These are phyloP conservation scores for Calycina herbarum DNA, from an alignment of 2,329 filamentous ascomycete species.

Conservation along the genomic window DNA sequence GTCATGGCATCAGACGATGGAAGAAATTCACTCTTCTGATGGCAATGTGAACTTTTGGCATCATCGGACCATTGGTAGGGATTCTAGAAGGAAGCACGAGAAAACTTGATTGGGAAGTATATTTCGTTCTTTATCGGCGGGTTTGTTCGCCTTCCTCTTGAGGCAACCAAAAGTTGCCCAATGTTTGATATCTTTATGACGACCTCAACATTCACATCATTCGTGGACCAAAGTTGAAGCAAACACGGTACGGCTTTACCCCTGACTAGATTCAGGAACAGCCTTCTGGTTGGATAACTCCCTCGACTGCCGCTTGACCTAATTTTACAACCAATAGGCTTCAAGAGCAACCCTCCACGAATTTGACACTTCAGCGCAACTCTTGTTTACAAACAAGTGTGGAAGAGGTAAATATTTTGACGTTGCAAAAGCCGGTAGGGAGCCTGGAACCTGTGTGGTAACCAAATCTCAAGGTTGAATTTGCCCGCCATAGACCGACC, in stretches of 20 bases:
- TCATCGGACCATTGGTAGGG: not conserved
- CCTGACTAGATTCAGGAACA: constrained; percentile 16
- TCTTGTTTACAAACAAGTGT: not conserved
- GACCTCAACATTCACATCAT: too few species aligned
- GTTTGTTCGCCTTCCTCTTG: too few species aligned
- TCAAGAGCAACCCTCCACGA: not conserved
- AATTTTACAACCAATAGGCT: not conserved
- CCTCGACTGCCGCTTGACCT: not conserved
- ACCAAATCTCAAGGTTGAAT: not conserved
- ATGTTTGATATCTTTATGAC: too few species aligned
- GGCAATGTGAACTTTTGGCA: not conserved
- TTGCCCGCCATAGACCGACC: not conserved
- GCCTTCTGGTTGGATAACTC: constrained; percentile 9
- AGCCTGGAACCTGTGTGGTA: not conserved
- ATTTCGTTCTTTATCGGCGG: too few species aligned
- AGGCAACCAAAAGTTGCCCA: too few species aligned
- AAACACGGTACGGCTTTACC: constrained; percentile 8
- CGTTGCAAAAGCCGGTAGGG: not conserved
- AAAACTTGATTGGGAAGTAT: too few species aligned
- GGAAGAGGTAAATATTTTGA: not conserved
- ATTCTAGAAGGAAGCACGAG: too few species aligned
- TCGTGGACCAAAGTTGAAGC: not conserved
- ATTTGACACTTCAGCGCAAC: not conserved
- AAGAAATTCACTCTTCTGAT: not conserved
- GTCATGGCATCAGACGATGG: not conserved